Evolutionary conservation across 2,329 filamentous ascomycete species (phyloP).

Genomic region (Paecilomyces fulvus): DNA sequence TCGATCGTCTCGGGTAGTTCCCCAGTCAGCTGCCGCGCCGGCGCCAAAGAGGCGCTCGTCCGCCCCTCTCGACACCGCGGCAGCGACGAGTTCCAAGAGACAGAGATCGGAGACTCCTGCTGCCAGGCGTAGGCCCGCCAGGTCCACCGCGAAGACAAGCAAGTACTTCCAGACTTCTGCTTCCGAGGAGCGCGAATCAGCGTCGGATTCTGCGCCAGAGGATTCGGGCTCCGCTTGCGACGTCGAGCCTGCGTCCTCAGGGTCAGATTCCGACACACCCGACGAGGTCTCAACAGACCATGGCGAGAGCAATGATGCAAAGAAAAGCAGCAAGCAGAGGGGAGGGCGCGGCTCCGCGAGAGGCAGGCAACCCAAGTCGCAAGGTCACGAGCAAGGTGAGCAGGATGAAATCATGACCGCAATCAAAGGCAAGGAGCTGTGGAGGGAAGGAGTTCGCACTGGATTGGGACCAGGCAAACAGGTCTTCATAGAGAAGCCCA

Average conservation of each 20-base stretch:
- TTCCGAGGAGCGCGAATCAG: slow-evolving; percentile 17
- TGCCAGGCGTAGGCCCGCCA: slow-evolving; percentile 12
- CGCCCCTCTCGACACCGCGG: slow-evolving; percentile 17
- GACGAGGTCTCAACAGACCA: slow-evolving; percentile 1
- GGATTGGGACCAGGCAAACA: slow-evolving; percentile 51
- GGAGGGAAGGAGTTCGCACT: slow-evolving; percentile 48
- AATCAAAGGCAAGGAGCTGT: slow-evolving; percentile 43
- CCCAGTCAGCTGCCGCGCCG: slow-evolving; percentile 19
- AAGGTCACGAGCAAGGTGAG: slow-evolving; percentile 2
- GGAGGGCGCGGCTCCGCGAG: slow-evolving; percentile 10
- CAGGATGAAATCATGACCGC: slow-evolving; percentile 2
- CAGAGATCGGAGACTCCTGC: slow-evolving; percentile 15
- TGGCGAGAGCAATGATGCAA: slow-evolving; percentile 12
- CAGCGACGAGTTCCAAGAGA: slow-evolving; percentile 21
- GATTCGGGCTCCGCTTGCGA: slow-evolving; percentile 23
- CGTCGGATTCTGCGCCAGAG: slow-evolving; percentile 32
- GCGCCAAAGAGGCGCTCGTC: slow-evolving; percentile 28
- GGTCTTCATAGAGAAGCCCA: slow-evolving; percentile 55
- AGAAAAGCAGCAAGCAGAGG: slow-evolving; percentile 18
- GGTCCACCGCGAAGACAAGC: slow-evolving; percentile 40
- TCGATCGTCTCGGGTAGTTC: slow-evolving; percentile 30
- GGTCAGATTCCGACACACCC: slow-evolving; percentile 2
- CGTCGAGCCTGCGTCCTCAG: slow-evolving; percentile 2
- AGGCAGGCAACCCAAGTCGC: slow-evolving; percentile 8
- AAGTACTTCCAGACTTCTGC: slow-evolving; percentile 42